Evolutionary conservation across 257 asterid species (phyloP).

Genomic region (Coffea canephora): DNA sequence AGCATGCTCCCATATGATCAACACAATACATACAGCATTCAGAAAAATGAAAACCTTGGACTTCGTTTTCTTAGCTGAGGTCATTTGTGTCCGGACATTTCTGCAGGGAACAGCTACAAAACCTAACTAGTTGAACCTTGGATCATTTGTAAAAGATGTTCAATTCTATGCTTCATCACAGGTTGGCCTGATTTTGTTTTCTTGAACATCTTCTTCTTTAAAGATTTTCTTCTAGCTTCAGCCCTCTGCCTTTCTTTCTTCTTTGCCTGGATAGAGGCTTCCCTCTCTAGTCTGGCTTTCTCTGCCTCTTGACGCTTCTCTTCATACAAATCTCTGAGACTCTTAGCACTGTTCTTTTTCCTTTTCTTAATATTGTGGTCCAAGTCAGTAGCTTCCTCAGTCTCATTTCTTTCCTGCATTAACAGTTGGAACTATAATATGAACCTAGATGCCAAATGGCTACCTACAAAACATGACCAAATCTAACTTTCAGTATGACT

Average conservation of each 20-base stretch:
- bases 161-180: constrained; percentile 91
- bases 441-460: not conserved
- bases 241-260: constrained; percentile 50
- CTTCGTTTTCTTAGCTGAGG: constrained; percentile 14
- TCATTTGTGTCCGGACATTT: constrained; percentile 1
- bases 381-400: constrained; percentile 16
- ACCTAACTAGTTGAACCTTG: constrained; percentile 43
- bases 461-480: not conserved
- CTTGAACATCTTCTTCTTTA: constrained; percentile 82
- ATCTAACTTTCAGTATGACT: not conserved
- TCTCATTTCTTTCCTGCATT: constrained; percentile 36
- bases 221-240: constrained; percentile 56
- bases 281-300: constrained; percentile 61
- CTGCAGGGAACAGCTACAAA: not conserved
- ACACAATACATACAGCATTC: not conserved
- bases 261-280: constrained; percentile 50
- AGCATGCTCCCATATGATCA: not conserved
- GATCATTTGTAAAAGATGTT: constrained; percentile 74
- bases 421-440: constrained; percentile 2
- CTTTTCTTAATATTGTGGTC: constrained; percentile 31
- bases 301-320: constrained; percentile 63
- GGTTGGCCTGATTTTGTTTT: constrained; percentile 92
- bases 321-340: constrained; percentile 54
- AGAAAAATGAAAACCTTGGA: not conserved
- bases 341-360: constrained; percentile 32